Evolutionary conservation across 805 yeast species (phyloP), one percentile per base, ranked within the genome.

Genomic region (Wickerhamiella allomyrinae): DNA sequence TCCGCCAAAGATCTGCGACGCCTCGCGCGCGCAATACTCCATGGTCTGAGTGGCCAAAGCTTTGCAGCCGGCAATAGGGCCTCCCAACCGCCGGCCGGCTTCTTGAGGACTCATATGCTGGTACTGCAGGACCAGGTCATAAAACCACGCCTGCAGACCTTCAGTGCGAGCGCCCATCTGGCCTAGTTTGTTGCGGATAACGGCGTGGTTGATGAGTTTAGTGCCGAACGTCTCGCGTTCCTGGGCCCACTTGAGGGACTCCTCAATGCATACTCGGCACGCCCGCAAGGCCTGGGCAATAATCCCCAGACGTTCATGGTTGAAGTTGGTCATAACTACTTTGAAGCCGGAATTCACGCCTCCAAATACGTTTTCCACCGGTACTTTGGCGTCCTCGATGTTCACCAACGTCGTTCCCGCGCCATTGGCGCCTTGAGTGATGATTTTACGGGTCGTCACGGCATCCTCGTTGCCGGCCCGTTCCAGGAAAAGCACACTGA

Each of bases 1-100:
- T 29, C 69, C 69, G 20, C 69, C 69, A 46, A 63, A 65, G 43
- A 65, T 59, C 54, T 65, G 69, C 6, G 66, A 55, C 5, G 67
- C 69, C 46, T 65, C 69, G 20, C 69, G 60, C 20, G 69, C 69
- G 45, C 68, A 63, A 39, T 49, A 55, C 50, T 65, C 69, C 41
- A 65, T 49, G 15, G 63, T 52, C 46, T 61, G 66, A 17, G 68
- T 62, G 22, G 63, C 45, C 40, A 49, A 58, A n/a, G 66, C 69
- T 52, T 65, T 65, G 48, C 58, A 52, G 14, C 65, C 67, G 7
- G 69, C 69, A 46, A 65, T 63, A 13, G 66, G 63, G 2, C 69
- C 69, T 11, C 67, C 68, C 20, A 65, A 57, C 15, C 61, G 53
- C n/a, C 58, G 34, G 56, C 55, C 54, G 27, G 65, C 62, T 48